Base-by-base conservation (phyloP, 2,329 filamentous ascomycete genomes). In the Penicillium decumbens region DNA sequence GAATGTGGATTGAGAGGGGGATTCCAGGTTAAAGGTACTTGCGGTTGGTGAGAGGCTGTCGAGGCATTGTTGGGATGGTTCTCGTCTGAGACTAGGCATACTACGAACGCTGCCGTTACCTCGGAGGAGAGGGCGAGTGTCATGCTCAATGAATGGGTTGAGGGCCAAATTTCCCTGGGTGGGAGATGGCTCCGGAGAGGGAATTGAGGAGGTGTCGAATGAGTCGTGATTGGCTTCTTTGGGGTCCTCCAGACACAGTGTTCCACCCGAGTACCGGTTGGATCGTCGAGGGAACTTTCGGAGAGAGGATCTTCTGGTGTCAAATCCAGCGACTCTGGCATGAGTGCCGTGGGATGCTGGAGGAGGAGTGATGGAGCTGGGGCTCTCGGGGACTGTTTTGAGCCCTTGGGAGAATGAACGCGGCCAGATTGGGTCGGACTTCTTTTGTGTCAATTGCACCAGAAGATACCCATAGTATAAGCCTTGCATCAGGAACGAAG, bases 401-500 rank as follows among this genome's bases (percentile, higher is more conserved):
- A 65, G 57, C 41, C 66, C 64, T 24, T 61, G 60, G 0, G 58
- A 49, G 18, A 60, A 57, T 9, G 57, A 52, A 8, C 45, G 51
- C 6, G 63, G 60, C 62, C 62, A 66, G 41, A 50, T 30, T 10
- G 42, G 25, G 8, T 51, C 47, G n/a, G 51, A 20, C 39, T 51
- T 51, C 32, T 43, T 32, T 29, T 51, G 37, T 30, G 15, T 12
- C 49, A 59, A 30, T 23, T 53, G 52, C 5, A 55, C 51, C 33
- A 65, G 46, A n/a, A 68, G 45, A 38, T 56, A 61, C 9, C 66
- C 65, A 42, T 59, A 66, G 40, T 67, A 63, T 3, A 65, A 41
- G 12, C 64, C 62, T 44, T 72, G 63, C 3, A 49, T 43, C 9
- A 70, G 60, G 8, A 70, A 53, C 2, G 68, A 68, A 3, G 67